These are phyloP conservation scores for Lichtheimia corymbifera DNA, from an alignment of 371 early-diverging fungal species.

Conservation along the genomic window DNA sequence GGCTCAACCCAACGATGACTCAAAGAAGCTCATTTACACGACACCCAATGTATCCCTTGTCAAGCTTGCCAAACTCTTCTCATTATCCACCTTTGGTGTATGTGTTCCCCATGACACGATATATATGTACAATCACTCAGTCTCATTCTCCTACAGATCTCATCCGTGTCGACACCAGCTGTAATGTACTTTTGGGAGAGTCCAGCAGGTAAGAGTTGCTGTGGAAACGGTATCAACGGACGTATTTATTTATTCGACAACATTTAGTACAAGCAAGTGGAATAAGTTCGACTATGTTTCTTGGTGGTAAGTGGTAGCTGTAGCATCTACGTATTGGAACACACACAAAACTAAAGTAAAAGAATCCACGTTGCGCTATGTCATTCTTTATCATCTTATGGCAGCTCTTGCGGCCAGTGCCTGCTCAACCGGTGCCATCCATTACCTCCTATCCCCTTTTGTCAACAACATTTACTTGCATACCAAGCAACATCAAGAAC, in stretches of 20 bases:
- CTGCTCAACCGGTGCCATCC: constrained; percentile 48
- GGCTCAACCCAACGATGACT: constrained; percentile 1
- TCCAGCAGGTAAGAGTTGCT: constrained; percentile 34
- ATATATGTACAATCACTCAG: background rate
- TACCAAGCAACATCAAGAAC: constrained; percentile 1
- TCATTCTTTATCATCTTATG: constrained; percentile 22
- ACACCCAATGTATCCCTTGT: constrained; percentile 37
- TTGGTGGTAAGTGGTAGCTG: constrained; percentile 6
- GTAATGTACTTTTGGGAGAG: constrained; percentile 47
- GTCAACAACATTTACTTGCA: constrained; percentile 38
- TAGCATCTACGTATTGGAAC: too few species aligned
- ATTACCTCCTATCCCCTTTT: constrained; percentile 46
- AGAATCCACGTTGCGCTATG: constrained; percentile 39
- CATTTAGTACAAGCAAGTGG: constrained; percentile 25
- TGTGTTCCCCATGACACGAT: constrained; percentile 4
- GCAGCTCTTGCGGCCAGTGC: constrained; percentile 46
- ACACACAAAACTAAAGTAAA: background rate
- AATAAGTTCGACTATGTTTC: constrained; percentile 4
- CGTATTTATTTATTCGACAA: background rate
- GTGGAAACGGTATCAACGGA: background rate
- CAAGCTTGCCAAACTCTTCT: constrained; percentile 43
- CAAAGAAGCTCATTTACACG: constrained; percentile 29
- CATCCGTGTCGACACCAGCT: constrained; percentile 40
- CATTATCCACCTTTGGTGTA: constrained; percentile 42
- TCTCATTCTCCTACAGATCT: constrained; percentile 24